These are phyloP conservation scores for Aspergillus quadrilineatus DNA, from an alignment of 2,329 filamentous ascomycete species.

Conservation along the genomic window DNA sequence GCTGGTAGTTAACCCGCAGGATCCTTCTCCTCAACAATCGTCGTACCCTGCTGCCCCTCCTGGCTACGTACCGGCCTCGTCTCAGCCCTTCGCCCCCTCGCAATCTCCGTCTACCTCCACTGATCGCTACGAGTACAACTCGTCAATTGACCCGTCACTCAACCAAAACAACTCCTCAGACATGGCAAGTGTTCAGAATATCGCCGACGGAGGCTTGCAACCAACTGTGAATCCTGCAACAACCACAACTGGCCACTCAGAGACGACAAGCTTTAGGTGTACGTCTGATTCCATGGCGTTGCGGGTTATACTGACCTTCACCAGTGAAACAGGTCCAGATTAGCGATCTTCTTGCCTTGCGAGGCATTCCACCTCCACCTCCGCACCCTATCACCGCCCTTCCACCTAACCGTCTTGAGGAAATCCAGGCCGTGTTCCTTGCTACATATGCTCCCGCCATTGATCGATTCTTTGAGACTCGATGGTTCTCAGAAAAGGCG, in stretches of 20 bases:
- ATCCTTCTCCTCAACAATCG: slow-evolving; percentile 29
- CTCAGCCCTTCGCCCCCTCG: slow-evolving; percentile 41
- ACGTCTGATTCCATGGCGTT: slow-evolving; percentile 20
- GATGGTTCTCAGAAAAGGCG: slow-evolving; percentile 69
- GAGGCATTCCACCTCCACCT: slow-evolving; percentile 58
- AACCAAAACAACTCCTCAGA: slow-evolving; percentile 44
- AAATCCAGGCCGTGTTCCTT: slow-evolving; percentile 70
- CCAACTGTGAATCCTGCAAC: slow-evolving; percentile 27
- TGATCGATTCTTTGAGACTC: slow-evolving; percentile 75
- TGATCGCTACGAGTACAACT: slow-evolving; percentile 60
- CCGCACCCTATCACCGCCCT: slow-evolving; percentile 52
- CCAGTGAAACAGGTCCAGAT: slow-evolving; percentile 67
- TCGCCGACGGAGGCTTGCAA: slow-evolving; percentile 29
- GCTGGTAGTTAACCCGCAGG: slow-evolving; percentile 42
- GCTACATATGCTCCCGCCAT: slow-evolving; percentile 74
- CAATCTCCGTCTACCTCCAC: slow-evolving; percentile 40
- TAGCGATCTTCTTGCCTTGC: slow-evolving; percentile 68
- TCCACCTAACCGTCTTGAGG: slow-evolving; percentile 54
- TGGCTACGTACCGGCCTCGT: slow-evolving; percentile 40
- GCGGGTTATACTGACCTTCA: slow-evolving; percentile 41
- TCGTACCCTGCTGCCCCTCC: slow-evolving; percentile 40
- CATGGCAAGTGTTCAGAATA: slow-evolving; percentile 36
- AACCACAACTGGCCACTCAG: slow-evolving; percentile 27
- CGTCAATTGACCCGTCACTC: slow-evolving; percentile 66
- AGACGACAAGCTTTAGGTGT: slow-evolving; percentile 53